A percentile compares a stretch with the other conserved stretches of the same genome.
phyloP scores from a whole-genome alignment of 2,329 filamentous ascomycete genomes.

The Passalora sequoiae region DNA sequence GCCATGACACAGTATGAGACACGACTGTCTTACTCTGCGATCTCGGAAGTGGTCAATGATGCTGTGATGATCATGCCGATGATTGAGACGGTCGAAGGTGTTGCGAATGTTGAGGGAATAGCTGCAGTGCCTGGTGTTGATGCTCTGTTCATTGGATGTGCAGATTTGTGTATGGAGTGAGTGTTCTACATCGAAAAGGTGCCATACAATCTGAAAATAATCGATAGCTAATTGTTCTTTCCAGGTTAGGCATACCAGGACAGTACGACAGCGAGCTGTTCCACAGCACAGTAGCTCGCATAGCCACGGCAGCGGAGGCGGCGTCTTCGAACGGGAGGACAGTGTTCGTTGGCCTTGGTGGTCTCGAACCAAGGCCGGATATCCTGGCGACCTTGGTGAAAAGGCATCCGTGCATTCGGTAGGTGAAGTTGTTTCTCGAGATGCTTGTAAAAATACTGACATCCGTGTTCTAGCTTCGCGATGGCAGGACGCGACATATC shows the following conservation, averaged over 20 bases:
- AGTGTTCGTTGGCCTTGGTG: conserved; percentile 11
- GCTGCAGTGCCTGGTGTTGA: conserved; percentile 12
- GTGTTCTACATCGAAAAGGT: not conserved
- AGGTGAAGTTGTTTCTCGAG: not conserved
- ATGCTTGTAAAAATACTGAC: no score
- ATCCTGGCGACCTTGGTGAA: conserved; percentile 7
- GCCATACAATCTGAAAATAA: no score
- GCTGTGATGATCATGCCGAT: conserved; percentile 12
- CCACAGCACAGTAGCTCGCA: conserved; percentile 9
- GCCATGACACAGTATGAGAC: conserved; percentile 16
- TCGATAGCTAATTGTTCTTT: no score
- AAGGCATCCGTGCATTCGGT: conserved; percentile 7
- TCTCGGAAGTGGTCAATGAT: conserved; percentile 11
- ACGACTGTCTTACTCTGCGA: conserved; percentile 11
- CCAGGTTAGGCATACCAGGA: conserved; percentile 8
- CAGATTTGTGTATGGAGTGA: conserved; percentile 16
- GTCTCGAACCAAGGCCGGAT: conserved; percentile 11
- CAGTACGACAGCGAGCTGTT: conserved; percentile 12
- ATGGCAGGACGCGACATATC: conserved; percentile 13
- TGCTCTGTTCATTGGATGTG: conserved; percentile 14
- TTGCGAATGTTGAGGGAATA: conserved; percentile 13
- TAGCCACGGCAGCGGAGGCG: conserved; percentile 7
- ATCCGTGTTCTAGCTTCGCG: conserved; percentile 8
- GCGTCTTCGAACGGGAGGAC: conserved; percentile 6
- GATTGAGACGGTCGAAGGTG: conserved; percentile 13